These are phyloP conservation scores for Haplosporangium sp. DNA, from an alignment of 371 early-diverging fungal species.

Conservation along the genomic window DNA sequence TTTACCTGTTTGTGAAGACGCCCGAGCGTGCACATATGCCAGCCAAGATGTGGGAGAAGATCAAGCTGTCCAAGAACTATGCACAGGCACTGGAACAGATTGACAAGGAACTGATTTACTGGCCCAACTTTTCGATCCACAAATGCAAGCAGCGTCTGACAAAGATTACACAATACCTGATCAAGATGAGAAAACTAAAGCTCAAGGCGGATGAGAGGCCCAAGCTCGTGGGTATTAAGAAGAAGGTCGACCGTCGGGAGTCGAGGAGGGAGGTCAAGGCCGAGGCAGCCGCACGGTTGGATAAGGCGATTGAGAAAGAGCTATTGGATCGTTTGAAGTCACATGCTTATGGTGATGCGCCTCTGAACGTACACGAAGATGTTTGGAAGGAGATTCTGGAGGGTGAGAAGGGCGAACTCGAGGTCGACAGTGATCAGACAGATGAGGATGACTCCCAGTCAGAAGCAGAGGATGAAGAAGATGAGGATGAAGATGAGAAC, in stretches of 20 bases:
- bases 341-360: conserved; percentile 94
- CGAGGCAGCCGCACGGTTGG: conserved; percentile 94
- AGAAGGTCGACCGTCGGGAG: conserved; percentile 96
- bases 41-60: conserved; percentile 95
- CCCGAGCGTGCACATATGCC: conserved; percentile 98
- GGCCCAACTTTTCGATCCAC: conserved; percentile 93
- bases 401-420: conserved; percentile 72
- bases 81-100: conserved; percentile 93
- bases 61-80: conserved; percentile 94
- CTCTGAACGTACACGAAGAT: conserved; percentile 89
- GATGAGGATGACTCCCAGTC: conserved; percentile 68
- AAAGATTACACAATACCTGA: conserved; percentile 96
- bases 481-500: conserved; percentile 69
- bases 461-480: conserved; percentile 68
- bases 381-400: conserved; percentile 83
- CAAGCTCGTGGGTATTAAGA: conserved; percentile 89
- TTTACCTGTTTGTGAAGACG: conserved; percentile 96
- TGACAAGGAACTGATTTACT: conserved; percentile 93
- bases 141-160: conserved; percentile 99
- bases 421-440: conserved; percentile 78
- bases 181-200: conserved; percentile 93
- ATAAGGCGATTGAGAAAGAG: conserved; percentile 98
- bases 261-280: conserved; percentile 92
- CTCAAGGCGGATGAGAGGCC: conserved; percentile 85
- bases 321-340: conserved; percentile 93